phyloP scores from a whole-genome alignment of 2,329 filamentous ascomycete species.

The Fusarium euwallaceae region DNA sequence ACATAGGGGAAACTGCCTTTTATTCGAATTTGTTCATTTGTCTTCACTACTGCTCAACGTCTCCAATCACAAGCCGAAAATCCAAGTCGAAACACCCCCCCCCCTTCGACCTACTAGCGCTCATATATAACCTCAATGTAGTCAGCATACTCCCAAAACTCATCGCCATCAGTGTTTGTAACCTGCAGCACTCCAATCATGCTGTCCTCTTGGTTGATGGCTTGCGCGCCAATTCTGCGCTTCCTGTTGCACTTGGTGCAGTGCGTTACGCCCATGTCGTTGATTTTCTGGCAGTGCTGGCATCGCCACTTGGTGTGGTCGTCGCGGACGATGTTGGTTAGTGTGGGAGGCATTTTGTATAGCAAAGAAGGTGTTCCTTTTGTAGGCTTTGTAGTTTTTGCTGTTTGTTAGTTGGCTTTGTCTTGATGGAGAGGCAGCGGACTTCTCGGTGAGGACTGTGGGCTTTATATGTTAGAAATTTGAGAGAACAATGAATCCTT shows the following conservation, averaged over 20 bases:
- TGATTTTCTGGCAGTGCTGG: background rate
- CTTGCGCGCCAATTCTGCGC: background rate
- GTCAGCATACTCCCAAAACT: background rate
- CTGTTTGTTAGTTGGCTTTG: background rate
- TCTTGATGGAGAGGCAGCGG: background rate
- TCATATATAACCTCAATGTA: background rate
- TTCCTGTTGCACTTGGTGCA: background rate
- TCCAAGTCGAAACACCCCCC: background rate
- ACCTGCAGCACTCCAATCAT: background rate
- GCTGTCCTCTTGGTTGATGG: background rate
- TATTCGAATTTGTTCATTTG: background rate
- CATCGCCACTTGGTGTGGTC: background rate
- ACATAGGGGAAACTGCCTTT: background rate
- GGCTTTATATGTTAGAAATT: background rate
- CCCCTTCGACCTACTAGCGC: background rate
- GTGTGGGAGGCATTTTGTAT: background rate
- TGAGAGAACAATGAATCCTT: background rate
- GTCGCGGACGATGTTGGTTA: background rate
- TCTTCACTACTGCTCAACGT: background rate
- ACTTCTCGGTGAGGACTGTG: background rate
- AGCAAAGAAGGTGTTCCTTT: background rate
- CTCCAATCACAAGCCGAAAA: background rate
- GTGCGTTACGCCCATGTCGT: background rate
- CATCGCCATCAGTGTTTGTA: background rate
- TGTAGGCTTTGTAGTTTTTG: background rate